Evolutionary conservation across 176 grass and related monocot genomes (phyloP), one percentile per base, ranked within the genome.

Genomic region (Oryza officinalis): DNA sequence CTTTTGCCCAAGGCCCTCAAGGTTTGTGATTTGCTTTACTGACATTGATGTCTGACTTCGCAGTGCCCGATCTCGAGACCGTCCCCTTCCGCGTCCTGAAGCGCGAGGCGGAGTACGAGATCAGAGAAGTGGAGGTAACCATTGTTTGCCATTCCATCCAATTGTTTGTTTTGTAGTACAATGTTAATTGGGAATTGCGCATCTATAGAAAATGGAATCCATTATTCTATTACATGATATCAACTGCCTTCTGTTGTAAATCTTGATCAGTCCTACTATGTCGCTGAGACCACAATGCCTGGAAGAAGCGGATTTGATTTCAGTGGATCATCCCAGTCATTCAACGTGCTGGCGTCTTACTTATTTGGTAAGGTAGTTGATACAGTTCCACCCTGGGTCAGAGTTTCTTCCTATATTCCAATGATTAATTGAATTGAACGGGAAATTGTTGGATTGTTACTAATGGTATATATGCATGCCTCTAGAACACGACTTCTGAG

Each of bases 341-440:
- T 98, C 81, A 98, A 98, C 54, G 85, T 87, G 41, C 40, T 98
- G 65, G 96, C 89, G 11, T 81, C 85, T 46, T 98, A 95, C 77
- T 85, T 98, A 85, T 95, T 98, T 22, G 93, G 96, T 93, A 98
- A 98, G 92, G 96, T 98, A 98, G 78, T 87, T 81, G 70, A 43
- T 41, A 26, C 5, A 18, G 20, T 84, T 86, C 44, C 52, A 84
- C 28, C 27, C 10, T 59, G 11, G 44, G 14, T 14, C 3, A 70
- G 30, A 72, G n/a, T 74, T 47, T 32, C n/a, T 87, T 71, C 10
- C 50, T 11, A 61, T 77, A 9, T n/a, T 65, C 37, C 37, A 38
- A 6, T 49, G 59, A 5, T 26, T 83, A 57, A 35, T 41, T 43
- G 63, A 44, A 37, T 27, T 80, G 17, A 33, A 33, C 65, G 41